Conservation (phyloP, 352 stramenopile species). For the Plasmopara halstedii region DNA sequence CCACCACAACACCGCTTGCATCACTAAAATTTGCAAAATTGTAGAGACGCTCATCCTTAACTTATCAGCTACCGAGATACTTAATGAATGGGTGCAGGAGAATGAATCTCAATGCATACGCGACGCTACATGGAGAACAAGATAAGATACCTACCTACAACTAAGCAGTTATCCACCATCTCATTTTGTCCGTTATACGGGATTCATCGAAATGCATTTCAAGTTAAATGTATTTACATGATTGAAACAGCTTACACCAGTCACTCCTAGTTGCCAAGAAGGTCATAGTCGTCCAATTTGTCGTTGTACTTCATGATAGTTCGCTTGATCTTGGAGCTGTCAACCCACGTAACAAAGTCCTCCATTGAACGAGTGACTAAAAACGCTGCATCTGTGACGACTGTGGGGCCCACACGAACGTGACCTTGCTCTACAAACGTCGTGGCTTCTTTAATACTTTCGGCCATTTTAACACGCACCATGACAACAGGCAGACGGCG, state of each 20-base stretch:
- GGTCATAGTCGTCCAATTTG: conserved; percentile 99
- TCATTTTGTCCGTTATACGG: not conserved
- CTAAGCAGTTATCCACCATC: too few species aligned
- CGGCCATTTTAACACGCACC: conserved; percentile 98
- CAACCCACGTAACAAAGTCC: conserved; percentile 99
- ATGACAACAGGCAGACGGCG: conserved; percentile 97
- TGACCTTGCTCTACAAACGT: conserved; percentile 98
- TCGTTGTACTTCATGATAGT: conserved; percentile 99
- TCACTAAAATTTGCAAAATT: conserved; percentile 3
- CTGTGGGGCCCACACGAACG: conserved; percentile 87
- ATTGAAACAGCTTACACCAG: not conserved
- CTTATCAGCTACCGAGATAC: not conserved
- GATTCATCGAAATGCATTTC: not conserved
- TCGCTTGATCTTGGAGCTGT: conserved; percentile 96
- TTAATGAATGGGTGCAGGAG: not conserved
- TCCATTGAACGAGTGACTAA: conserved; percentile 97
- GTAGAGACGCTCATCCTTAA: not conserved
- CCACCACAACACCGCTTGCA: conserved; percentile 10
- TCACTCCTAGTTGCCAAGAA: conserved; percentile 88
- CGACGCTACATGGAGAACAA: conserved; percentile 1
- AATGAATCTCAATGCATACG: conserved; percentile 1
- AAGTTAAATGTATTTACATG: not conserved
- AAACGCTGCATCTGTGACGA: conserved; percentile 95
- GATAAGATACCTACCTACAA: not conserved
- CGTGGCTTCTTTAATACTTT: conserved; percentile 96